Evolutionary conservation across 2,329 filamentous ascomycete species (phyloP).

Genomic region (Arachnomyces sp.): DNA sequence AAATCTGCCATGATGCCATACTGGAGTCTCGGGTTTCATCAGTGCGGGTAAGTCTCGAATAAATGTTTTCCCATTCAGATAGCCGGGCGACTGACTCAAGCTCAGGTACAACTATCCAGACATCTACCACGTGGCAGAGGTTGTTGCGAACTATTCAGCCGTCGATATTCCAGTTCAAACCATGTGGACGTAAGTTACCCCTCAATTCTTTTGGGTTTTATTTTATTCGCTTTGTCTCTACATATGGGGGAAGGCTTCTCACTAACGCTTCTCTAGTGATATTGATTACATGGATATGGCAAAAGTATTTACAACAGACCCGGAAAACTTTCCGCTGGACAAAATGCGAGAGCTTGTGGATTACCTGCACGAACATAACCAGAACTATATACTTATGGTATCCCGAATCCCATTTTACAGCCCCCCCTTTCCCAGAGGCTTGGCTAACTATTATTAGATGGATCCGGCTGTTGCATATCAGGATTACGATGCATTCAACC

Average conservation of each 20-base stretch:
- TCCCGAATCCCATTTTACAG: too few species aligned
- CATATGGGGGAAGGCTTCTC: neutral
- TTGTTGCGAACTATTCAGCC: slow-evolving; percentile 36
- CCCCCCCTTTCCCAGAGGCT: neutral
- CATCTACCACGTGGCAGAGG: slow-evolving; percentile 36
- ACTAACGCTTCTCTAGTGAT: slow-evolving; percentile 13
- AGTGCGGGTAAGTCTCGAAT: slow-evolving; percentile 4
- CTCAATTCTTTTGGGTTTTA: slow-evolving; percentile 9
- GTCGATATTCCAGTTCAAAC: slow-evolving; percentile 38
- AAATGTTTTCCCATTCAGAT: slow-evolving; percentile 4
- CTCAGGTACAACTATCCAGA: slow-evolving; percentile 53
- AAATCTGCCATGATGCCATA: slow-evolving; percentile 57
- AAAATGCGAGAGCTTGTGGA: slow-evolving; percentile 54
- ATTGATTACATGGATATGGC: slow-evolving; percentile 36
- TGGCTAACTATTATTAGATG: slow-evolving; percentile 37
- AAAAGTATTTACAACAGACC: slow-evolving; percentile 30
- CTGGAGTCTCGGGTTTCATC: slow-evolving; percentile 51
- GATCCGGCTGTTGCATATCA: slow-evolving; percentile 47
- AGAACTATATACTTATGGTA: slow-evolving; percentile 65
- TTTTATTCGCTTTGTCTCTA: slow-evolving; percentile 9
- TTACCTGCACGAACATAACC: slow-evolving; percentile 54
- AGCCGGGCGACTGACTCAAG: neutral
- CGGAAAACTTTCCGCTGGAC: slow-evolving; percentile 13
- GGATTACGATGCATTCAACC: slow-evolving; percentile 51
- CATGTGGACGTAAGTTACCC: slow-evolving; percentile 30